A percentile compares a stretch with the other conserved stretches of the same genome.
Conservation (phyloP, 352 stramenopile genomes). For the Phytophthora idaei region DNA sequence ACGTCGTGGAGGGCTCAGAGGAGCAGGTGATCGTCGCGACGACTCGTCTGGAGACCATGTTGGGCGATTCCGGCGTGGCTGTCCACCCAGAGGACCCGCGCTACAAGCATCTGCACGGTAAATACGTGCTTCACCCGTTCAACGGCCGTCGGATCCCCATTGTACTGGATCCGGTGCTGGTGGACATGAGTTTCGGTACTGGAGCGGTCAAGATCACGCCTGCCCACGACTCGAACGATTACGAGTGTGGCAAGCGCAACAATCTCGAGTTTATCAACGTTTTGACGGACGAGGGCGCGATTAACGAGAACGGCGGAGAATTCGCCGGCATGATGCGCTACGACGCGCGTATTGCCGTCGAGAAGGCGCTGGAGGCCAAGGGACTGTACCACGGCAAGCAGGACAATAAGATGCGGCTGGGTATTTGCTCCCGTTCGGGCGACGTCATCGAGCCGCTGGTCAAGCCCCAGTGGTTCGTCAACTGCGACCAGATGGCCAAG, state of each 20-base stretch:
- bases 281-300: slow-evolving; percentile 96
- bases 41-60: slow-evolving; percentile 99
- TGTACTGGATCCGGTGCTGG: slow-evolving; percentile 94
- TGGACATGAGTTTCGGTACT: slow-evolving; percentile 99
- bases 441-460: slow-evolving; percentile 99
- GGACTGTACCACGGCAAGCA: slow-evolving; percentile 97
- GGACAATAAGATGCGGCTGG: slow-evolving; percentile 98
- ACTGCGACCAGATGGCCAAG: slow-evolving; percentile 88
- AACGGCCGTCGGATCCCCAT: slow-evolving; percentile 97
- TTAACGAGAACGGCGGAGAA: slow-evolving; percentile 93
- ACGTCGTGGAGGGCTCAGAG: slow-evolving; percentile 92
- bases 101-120: slow-evolving; percentile 99
- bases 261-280: slow-evolving; percentile 98
- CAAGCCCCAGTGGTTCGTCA: slow-evolving; percentile 99
- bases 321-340: slow-evolving; percentile 91
- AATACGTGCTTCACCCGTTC: slow-evolving; percentile 98
- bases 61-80: slow-evolving; percentile 98
- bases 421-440: slow-evolving; percentile 97
- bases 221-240: slow-evolving; percentile 99
- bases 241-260: slow-evolving; percentile 97
- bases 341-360: slow-evolving; percentile 83
- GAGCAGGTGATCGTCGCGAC: slow-evolving; percentile 88
- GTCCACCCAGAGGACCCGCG: slow-evolving; percentile 98
- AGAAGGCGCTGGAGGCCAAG: slow-evolving; percentile 94
- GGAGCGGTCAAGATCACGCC: slow-evolving; percentile 99